A percentile compares a stretch with the other conserved stretches of the same genome.
Evolutionary conservation across 1,284 basidiomycete species (phyloP).

Genomic region (Marasmius sp.): DNA sequence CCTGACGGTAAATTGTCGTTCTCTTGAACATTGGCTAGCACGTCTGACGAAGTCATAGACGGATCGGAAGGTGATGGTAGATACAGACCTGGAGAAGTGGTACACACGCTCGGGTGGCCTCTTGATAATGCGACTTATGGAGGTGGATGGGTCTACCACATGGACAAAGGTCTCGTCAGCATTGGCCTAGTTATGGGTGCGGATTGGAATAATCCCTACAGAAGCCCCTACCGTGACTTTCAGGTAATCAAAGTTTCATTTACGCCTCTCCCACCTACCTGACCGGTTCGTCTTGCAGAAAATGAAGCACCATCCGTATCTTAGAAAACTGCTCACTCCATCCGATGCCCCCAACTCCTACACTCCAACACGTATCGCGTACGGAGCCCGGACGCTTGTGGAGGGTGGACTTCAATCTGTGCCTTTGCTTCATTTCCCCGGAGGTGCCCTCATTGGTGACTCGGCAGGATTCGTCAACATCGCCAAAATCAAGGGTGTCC

Average conservation of each 20-base stretch:
- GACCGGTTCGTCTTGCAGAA: conserved; percentile 49
- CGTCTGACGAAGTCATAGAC: conserved; percentile 4
- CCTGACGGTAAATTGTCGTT: conserved; percentile 21
- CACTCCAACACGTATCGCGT: conserved; percentile 63
- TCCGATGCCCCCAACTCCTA: conserved; percentile 55
- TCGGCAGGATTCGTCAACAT: conserved; percentile 97
- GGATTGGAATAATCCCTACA: conserved; percentile 94
- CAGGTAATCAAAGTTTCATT: conserved; percentile 57
- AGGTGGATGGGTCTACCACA: conserved; percentile 94
- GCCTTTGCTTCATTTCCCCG: conserved; percentile 91
- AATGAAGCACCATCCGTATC: conserved; percentile 97
- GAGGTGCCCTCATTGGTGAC: conserved; percentile 94
- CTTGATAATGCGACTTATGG: conserved; percentile 87
- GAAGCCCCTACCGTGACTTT: conserved; percentile 92
- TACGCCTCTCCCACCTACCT: conserved; percentile 4
- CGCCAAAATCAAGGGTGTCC: conserved; percentile 99
- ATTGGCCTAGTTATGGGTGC: conserved; percentile 92
- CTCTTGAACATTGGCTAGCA: background rate
- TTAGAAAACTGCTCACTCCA: conserved; percentile 77
- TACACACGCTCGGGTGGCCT: conserved; percentile 96
- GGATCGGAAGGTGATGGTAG: conserved; percentile 5
- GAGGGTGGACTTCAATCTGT: conserved; percentile 96
- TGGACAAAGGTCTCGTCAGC: conserved; percentile 90
- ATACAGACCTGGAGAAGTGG: conserved; percentile 82
- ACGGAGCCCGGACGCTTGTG: conserved; percentile 90